Conservation (phyloP, 1,139 yeast genomes). For the Maudiozyma humilis region DNA sequence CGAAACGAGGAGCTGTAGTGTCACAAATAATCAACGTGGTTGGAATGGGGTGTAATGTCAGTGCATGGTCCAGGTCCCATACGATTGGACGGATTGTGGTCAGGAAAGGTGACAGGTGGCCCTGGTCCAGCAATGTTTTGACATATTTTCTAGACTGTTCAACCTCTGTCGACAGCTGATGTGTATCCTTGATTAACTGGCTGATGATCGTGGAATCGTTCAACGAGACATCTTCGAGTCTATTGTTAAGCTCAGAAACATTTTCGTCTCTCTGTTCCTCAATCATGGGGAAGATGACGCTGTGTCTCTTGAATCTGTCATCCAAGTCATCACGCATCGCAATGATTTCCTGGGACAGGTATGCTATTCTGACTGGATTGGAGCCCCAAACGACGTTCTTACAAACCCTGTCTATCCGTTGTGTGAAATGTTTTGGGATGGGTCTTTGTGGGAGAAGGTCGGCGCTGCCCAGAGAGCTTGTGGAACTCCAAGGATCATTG, state of each 20-base stretch:
- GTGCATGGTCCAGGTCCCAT: slow-evolving; percentile 61
- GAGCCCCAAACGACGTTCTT: slow-evolving; percentile 62
- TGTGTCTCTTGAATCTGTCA: slow-evolving; percentile 61
- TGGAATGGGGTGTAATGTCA: slow-evolving; percentile 75
- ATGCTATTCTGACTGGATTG: slow-evolving; percentile 72
- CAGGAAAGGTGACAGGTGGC: slow-evolving; percentile 75
- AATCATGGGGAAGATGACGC: slow-evolving; percentile 44
- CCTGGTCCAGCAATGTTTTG: slow-evolving; percentile 78
- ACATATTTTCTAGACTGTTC: slow-evolving; percentile 68
- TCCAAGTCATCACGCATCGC: slow-evolving; percentile 66
- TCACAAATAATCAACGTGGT: slow-evolving; percentile 59
- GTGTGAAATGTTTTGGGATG: slow-evolving; percentile 64
- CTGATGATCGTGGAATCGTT: slow-evolving; percentile 18
- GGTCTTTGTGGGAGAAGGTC: slow-evolving; percentile 63
- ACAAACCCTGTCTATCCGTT: slow-evolving; percentile 53
- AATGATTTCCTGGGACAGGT: slow-evolving; percentile 76
- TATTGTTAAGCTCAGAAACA: slow-evolving; percentile 13
- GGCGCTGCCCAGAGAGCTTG: slow-evolving; percentile 58
- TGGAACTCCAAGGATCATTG: slow-evolving; percentile 88
- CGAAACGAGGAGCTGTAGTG: slow-evolving; percentile 59
- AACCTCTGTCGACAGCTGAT: slow-evolving; percentile 33
- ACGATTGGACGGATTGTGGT: slow-evolving; percentile 51
- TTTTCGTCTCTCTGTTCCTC: slow-evolving; percentile 30
- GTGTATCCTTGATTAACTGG: slow-evolving; percentile 24
- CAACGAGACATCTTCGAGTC: slow-evolving; percentile 13